Evolutionary conservation across 1,284 basidiomycete genomes (phyloP).

Genomic region (Puccinia coronata): DNA sequence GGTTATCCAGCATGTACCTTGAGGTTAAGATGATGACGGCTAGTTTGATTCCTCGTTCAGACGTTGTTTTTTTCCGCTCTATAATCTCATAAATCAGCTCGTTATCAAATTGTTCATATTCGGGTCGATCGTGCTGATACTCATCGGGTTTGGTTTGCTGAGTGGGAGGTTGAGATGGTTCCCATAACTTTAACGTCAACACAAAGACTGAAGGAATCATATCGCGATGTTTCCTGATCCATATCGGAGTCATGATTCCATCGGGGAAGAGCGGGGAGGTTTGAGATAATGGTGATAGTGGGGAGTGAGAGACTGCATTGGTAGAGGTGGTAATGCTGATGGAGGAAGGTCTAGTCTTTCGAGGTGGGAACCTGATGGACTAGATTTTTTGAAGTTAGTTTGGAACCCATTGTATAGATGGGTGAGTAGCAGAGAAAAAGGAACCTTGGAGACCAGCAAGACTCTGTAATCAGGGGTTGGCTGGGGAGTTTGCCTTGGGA

Average conservation of each 20-base stretch:
- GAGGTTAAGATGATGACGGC: conserved; percentile 92
- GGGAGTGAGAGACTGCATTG: conserved; percentile 58
- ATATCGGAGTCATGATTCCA: conserved; percentile 91
- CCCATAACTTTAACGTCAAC: conserved; percentile 78
- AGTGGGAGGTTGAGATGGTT: conserved; percentile 58
- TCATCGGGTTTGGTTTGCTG: not conserved
- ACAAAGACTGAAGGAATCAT: conserved; percentile 90
- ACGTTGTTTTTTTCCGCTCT: conserved; percentile 72
- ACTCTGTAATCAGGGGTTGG: conserved; percentile 72
- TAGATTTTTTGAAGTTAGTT: conserved; percentile 54
- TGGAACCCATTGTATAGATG: not conserved
- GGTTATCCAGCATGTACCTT: conserved; percentile 79
- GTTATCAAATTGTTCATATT: conserved; percentile 64
- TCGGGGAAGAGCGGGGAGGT: conserved; percentile 84
- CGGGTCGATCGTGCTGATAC: conserved; percentile 3
- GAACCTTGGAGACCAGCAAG: conserved; percentile 74
- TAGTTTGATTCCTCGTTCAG: conserved; percentile 85
- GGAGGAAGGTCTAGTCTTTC: conserved; percentile 66
- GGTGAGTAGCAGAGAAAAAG: conserved; percentile 51
- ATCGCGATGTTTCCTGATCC: conserved; percentile 91
- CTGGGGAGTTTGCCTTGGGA: conserved; percentile 51
- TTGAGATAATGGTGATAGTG: conserved; percentile 56
- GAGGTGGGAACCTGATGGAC: conserved; percentile 78
- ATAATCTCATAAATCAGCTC: conserved; percentile 77
- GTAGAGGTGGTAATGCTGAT: conserved; percentile 62